phyloP scores from a whole-genome alignment of 345 rosid genomes.

The Passiflora organensis region DNA sequence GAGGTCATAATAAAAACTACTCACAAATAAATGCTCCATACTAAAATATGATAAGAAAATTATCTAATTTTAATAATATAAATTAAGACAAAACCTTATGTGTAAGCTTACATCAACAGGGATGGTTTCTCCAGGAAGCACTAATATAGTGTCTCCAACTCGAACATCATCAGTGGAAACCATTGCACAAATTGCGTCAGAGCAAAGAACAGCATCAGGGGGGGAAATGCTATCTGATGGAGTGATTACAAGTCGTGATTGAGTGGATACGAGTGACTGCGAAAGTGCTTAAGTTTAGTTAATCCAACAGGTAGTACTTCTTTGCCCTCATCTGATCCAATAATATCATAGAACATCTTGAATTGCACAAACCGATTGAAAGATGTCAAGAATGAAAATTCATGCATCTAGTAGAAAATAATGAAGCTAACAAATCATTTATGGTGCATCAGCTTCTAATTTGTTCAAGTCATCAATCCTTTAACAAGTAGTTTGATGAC shows the following conservation, averaged over 20 bases:
- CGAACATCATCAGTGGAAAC: slow-evolving; percentile 85
- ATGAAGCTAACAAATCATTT: background rate
- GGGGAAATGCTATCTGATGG: slow-evolving; percentile 55
- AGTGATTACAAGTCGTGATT: slow-evolving; percentile 78
- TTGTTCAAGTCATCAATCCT: background rate
- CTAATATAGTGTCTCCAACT: slow-evolving; percentile 78
- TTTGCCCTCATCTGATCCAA: background rate
- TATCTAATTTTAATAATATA: background rate
- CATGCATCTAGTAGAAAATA: background rate
- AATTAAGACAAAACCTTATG: background rate
- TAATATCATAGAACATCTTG: background rate
- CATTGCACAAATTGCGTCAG: slow-evolving; percentile 76
- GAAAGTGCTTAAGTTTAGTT: slow-evolving; percentile 21
- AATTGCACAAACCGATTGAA: background rate
- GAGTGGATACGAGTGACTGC: slow-evolving; percentile 88
- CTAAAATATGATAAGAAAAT: slow-evolving; percentile 6
- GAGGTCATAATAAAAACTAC: too few relatives aligned
- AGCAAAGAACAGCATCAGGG: slow-evolving; percentile 57
- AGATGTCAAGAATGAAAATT: background rate
- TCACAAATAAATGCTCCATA: too few relatives aligned
- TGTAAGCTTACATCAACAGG: slow-evolving; percentile 82
- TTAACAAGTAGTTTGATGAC: background rate
- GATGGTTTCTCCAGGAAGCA: slow-evolving; percentile 92
- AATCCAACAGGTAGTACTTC: slow-evolving; percentile 2
- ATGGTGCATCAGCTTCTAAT: too few relatives aligned